Evolutionary conservation across 2,329 filamentous ascomycete species (phyloP).

Genomic region (Penicillium sp.): DNA sequence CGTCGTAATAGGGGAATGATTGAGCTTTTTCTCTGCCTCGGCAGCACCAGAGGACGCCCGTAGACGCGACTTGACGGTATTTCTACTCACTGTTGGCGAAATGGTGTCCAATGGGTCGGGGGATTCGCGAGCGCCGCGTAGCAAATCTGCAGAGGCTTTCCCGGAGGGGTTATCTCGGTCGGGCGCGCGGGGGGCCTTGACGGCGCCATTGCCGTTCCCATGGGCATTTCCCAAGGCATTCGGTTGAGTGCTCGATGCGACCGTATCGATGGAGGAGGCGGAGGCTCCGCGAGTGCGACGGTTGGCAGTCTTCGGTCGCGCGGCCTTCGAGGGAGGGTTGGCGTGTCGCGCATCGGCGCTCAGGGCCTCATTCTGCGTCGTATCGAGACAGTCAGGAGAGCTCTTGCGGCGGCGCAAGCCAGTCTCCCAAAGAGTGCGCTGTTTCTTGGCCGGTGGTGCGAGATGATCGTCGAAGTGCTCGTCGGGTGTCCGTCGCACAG

Average conservation of each 20-base stretch:
- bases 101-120: conserved; percentile 29
- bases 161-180: conserved; percentile 13
- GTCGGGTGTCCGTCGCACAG: conserved; percentile 32
- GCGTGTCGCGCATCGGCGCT: conserved; percentile 8
- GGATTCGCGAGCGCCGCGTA: conserved; percentile 18
- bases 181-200: conserved; percentile 9
- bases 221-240: conserved; percentile 6
- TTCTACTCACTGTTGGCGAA: conserved; percentile 11
- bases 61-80: conserved; percentile 7
- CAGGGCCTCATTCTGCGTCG: conserved; percentile 17
- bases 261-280: conserved; percentile 15
- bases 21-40: conserved; percentile 10
- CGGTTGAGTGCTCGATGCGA: conserved; percentile 15
- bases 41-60: not conserved
- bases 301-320: conserved; percentile 17
- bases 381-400: conserved; percentile 35
- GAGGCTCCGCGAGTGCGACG: conserved; percentile 17
- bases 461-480: conserved; percentile 18
- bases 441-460: conserved; percentile 27
- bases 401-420: conserved; percentile 28
- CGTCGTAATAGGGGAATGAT: conserved; percentile 14
- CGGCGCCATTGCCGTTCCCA: conserved; percentile 13
- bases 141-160: conserved; percentile 1
- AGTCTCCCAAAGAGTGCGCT: conserved; percentile 23
- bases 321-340: conserved; percentile 12